A percentile compares a stretch with the other conserved stretches of the same genome.
Evolutionary conservation across 805 yeast species (phyloP).

Genomic region (Teunomyces panamensis): DNA sequence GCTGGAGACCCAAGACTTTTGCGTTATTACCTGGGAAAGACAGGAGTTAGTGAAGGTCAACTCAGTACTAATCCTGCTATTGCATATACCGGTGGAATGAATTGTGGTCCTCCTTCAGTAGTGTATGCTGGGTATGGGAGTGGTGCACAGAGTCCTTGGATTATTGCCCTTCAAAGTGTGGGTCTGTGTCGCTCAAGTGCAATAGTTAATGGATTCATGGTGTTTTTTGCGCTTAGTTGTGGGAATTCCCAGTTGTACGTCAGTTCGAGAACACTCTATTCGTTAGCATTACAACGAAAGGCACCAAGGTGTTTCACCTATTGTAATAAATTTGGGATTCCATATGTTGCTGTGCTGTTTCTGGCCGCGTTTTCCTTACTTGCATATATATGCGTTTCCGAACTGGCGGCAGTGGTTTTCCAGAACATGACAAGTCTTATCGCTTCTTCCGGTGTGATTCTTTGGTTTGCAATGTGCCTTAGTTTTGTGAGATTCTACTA

Average conservation of each 20-base stretch:
- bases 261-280: constrained; percentile 41
- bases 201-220: constrained; percentile 42
- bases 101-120: constrained; percentile 24
- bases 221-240: constrained; percentile 46
- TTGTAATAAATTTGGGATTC: constrained; percentile 68
- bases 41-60: constrained; percentile 24
- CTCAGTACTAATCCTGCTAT: constrained; percentile 27
- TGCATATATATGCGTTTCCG: constrained; percentile 58
- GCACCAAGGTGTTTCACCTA: constrained; percentile 60
- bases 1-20: constrained; percentile 74
- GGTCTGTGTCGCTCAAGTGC: constrained; percentile 35
- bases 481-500: constrained; percentile 62
- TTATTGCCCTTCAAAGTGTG: constrained; percentile 40
- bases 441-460: constrained; percentile 72
- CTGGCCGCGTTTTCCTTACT: constrained; percentile 60
- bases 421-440: constrained; percentile 65
- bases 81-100: constrained; percentile 32
- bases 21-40: constrained; percentile 45
- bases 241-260: constrained; percentile 46
- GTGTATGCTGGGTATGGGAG: constrained; percentile 34
- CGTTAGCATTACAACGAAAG: constrained; percentile 46
- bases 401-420: constrained; percentile 59
- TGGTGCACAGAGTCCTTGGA: constrained; percentile 47
- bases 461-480: constrained; percentile 74
- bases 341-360: constrained; percentile 65